A percentile compares a stretch with the other conserved stretches of the same genome.
Evolutionary conservation across 2,329 filamentous ascomycete genomes (phyloP).

Genomic region (Didymella exigua): DNA sequence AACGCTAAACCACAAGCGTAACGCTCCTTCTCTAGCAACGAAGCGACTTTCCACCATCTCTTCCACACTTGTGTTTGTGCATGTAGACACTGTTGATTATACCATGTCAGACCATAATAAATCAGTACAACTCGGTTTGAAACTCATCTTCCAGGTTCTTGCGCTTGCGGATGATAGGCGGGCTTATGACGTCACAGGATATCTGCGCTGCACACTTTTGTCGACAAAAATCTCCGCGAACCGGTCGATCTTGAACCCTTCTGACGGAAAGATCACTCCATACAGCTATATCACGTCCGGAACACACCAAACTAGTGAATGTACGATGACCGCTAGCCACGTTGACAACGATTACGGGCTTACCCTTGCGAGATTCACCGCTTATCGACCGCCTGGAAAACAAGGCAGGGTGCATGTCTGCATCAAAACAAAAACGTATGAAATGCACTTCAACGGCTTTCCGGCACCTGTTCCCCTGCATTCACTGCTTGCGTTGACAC

Average conservation of each 20-base stretch:
- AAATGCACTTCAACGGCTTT: background rate
- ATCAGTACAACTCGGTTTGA: background rate
- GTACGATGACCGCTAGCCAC: slow-evolving; percentile 14
- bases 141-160: no score
- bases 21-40: no score
- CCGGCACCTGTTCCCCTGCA: background rate
- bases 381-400: slow-evolving; percentile 12
- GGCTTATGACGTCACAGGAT: slow-evolving; percentile 4
- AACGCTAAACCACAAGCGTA: no score
- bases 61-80: no score
- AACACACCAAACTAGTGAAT: background rate
- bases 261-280: background rate
- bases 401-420: slow-evolving; percentile 12
- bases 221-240: background rate
- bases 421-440: background rate
- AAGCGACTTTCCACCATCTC: no score
- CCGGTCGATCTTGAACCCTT: slow-evolving; percentile 6
- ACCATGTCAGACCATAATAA: no score
- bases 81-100: no score
- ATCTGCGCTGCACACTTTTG: background rate
- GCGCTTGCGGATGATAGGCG: no score
- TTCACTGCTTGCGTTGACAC: slow-evolving; percentile 5
- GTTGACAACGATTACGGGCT: slow-evolving; percentile 10
- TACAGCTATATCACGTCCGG: background rate
- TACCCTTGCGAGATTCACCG: slow-evolving; percentile 15